Percentiles rank a stretch among this genome's conserved stretches.
phyloP scores from a whole-genome alignment of 257 asterid genomes.

The Scutellaria barbata region DNA sequence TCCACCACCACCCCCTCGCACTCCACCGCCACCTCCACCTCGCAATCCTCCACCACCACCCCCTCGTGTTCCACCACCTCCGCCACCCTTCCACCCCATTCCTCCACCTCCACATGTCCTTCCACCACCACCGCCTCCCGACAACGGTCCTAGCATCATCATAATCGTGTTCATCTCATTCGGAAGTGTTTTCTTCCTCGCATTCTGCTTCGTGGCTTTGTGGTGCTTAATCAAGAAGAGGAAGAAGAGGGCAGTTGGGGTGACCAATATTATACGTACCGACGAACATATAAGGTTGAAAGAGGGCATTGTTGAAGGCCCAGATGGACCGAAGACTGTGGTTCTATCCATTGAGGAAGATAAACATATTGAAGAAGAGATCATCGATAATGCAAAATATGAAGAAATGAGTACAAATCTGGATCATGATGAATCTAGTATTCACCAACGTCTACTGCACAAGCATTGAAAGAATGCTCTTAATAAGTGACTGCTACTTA shows the following conservation, averaged over 20 bases:
- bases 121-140: conserved; percentile 39
- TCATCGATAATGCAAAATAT: conserved; percentile 41
- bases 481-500: conserved; percentile 5
- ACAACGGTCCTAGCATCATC: conserved; percentile 39
- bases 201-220: conserved; percentile 44
- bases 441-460: conserved; percentile 8
- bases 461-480: conserved; percentile 28
- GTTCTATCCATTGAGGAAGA: conserved; percentile 54
- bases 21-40: conserved; percentile 26
- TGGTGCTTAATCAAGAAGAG: conserved; percentile 50
- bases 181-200: conserved; percentile 47
- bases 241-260: conserved; percentile 42
- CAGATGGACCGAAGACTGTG: conserved; percentile 43
- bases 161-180: conserved; percentile 45
- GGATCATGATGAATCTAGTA: conserved; percentile 29
- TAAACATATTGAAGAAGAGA: conserved; percentile 50
- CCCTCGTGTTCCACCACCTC: conserved; percentile 27
- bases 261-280: conserved; percentile 42
- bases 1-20: background rate
- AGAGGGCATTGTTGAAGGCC: conserved; percentile 49
- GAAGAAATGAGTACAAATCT: conserved; percentile 28
- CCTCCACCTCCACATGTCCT: conserved; percentile 25
- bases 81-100: conserved; percentile 26
- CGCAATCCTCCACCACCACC: conserved; percentile 12
- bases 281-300: conserved; percentile 47